phyloP scores from a whole-genome alignment of 768 basidiomycete genomes.

The Wakefieldia striispora region DNA sequence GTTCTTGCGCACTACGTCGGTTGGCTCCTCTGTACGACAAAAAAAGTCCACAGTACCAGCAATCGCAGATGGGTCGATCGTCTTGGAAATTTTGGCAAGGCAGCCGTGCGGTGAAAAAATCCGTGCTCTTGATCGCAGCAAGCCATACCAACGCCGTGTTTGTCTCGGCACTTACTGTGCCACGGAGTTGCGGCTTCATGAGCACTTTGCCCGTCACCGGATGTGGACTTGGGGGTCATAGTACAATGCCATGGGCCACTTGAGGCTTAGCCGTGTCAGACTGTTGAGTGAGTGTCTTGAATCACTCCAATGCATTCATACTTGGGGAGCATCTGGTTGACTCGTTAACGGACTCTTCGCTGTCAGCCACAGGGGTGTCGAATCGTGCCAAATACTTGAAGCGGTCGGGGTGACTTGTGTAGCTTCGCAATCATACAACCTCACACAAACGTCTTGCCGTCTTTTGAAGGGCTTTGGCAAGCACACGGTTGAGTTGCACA shows the following conservation, averaged over 20 bases:
- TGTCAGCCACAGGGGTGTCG: conserved; percentile 1
- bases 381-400: conserved; percentile 8
- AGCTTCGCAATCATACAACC: conserved; percentile 20
- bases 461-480: conserved; percentile 19
- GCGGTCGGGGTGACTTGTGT: conserved; percentile 1
- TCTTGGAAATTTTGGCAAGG: too few species aligned
- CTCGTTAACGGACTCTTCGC: conserved; percentile 1
- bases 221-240: background rate
- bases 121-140: conserved; percentile 8
- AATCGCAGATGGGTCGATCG: too few species aligned
- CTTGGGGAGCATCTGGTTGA: conserved; percentile 14
- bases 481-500: conserved; percentile 31
- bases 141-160: conserved; percentile 12
- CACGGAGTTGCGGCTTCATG: conserved; percentile 13
- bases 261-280: conserved; percentile 10
- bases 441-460: conserved; percentile 28
- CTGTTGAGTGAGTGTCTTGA: conserved; percentile 30
- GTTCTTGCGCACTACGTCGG: background rate
- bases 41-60: too few species aligned
- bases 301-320: conserved; percentile 27
- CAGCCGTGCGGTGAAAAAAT: conserved; percentile 27
- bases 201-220: conserved; percentile 13
- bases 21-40: background rate
- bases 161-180: background rate
- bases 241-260: conserved; percentile 1